Percentiles rank a stretch among this genome's conserved stretches.
Conservation (phyloP, 192 early-diverging fungal species). For the Chytriomyces confervae region DNA sequence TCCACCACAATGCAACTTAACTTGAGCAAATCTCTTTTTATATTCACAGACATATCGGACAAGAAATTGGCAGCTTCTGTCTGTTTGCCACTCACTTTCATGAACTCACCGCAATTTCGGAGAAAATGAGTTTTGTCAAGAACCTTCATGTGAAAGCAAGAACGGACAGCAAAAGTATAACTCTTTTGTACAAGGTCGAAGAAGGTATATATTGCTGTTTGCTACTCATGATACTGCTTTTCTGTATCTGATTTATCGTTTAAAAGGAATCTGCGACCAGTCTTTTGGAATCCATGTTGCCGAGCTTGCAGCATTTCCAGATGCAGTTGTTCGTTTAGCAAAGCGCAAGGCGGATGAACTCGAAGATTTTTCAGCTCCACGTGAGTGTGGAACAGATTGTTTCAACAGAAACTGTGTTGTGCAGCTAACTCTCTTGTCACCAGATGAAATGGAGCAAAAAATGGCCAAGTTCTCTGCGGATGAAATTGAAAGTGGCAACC, state of each 20-base stretch:
- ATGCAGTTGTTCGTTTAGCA: constrained; percentile 78
- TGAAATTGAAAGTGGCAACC: constrained; percentile 53
- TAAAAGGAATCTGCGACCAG: constrained; percentile 83
- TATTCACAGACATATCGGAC: constrained; percentile 69
- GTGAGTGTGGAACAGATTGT: constrained; percentile 27
- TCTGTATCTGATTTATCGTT: constrained; percentile 25
- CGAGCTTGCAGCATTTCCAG: constrained; percentile 89
- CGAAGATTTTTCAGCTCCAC: constrained; percentile 73
- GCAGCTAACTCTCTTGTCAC: constrained; percentile 13
- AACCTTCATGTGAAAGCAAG: constrained; percentile 89
- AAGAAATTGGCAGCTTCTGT: constrained; percentile 71
- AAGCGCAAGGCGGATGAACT: constrained; percentile 87
- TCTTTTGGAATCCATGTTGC: constrained; percentile 99
- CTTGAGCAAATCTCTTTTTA: background rate
- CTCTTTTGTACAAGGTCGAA: constrained; percentile 89
- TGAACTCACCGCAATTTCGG: constrained; percentile 85
- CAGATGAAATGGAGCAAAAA: constrained; percentile 30
- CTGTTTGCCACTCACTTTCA: constrained; percentile 99
- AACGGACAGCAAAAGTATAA: constrained; percentile 59
- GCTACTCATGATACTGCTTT: background rate
- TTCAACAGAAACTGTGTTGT: background rate
- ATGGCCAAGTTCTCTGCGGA: constrained; percentile 47
- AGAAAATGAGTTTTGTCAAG: constrained; percentile 72
- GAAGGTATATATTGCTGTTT: constrained; percentile 56
- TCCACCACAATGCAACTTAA: background rate